Percentiles rank a stretch among this genome's conserved stretches.
Conservation (phyloP, 2,329 filamentous ascomycete genomes). For the Celoporthe dispersa region DNA sequence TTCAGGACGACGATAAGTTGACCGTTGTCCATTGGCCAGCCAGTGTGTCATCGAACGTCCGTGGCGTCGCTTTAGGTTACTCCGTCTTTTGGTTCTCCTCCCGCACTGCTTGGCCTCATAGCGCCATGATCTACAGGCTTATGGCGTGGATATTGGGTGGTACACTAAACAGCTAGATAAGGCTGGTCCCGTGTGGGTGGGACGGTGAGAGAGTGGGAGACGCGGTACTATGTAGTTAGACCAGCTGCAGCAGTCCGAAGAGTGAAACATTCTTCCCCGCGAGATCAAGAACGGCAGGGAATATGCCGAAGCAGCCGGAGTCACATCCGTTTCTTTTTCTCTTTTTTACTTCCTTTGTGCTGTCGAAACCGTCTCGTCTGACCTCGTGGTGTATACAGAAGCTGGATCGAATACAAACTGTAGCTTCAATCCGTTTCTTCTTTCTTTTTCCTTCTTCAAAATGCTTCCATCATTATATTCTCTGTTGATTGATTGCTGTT, state of each 20-base stretch:
- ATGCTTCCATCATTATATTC: neutral
- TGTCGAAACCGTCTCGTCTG: neutral
- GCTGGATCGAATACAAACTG: neutral
- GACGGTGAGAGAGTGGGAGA: conserved; percentile 17
- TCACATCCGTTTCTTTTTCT: neutral
- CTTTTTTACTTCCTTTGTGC: too few relatives aligned
- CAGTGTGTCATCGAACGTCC: conserved; percentile 14
- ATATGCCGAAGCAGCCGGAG: neutral
- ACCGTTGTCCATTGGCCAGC: conserved; percentile 15
- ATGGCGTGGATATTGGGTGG: neutral
- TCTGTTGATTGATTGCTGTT: too few relatives aligned
- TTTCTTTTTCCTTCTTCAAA: neutral
- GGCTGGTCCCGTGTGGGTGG: conserved; percentile 15
- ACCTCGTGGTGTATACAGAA: neutral
- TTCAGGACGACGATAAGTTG: conserved; percentile 15
- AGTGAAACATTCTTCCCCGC: neutral
- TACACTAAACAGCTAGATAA: conserved; percentile 20
- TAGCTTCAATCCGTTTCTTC: too few relatives aligned
- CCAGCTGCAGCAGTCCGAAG: neutral
- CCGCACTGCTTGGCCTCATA: conserved; percentile 17
- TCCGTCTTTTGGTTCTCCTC: neutral
- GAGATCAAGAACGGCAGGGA: neutral
- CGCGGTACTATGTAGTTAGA: neutral
- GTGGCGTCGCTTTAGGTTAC: conserved; percentile 6
- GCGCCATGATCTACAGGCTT: conserved; percentile 17